Base-by-base conservation (phyloP, 2,329 filamentous ascomycete species). In the Phialophora tarda region DNA sequence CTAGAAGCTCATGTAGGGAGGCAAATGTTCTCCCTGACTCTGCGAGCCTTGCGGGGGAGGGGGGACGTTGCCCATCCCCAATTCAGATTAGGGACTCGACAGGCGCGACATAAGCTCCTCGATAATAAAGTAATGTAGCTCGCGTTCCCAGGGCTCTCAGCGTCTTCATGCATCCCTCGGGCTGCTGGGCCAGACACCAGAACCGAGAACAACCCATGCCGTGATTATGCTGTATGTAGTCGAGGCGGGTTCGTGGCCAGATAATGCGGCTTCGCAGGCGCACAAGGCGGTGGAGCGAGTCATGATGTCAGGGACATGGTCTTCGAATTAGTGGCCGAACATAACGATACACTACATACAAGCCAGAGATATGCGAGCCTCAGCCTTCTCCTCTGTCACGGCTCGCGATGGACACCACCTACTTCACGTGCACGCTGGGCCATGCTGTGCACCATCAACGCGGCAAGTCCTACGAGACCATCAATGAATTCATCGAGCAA, bases 381-480 rank as follows among this genome's bases (percentile, higher is more conserved):
- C n/a, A 8, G 17, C 5, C 17, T n/a, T 44, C 48, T 24, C 8
- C 23, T n/a, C 24, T 1, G 17, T 17, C 53, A 21, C 28, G 30
- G 1, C 12, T 38, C 14, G 28, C 28, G 1, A 69, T 69, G 67
- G 32, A 62, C 14, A 55, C 58, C 1, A 87, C 84, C 65, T 88
- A 88, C 74, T 89, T 89, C 72, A 83, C 83, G 3, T 89, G 86
- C 74, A 88, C 86, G 0, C 79, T 89, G 1, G 86, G 85, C 1
- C 81, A 88, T 73, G 85, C 85, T 11, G 76, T 78, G 0, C 67
- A 69, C 1, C 69, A 82, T 21, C 79, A 77, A 21, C 66, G 73
- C 21, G 59, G 62, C 2, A 68, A 73, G 10, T 72, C 74, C 7
- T 78, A 77, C 32, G 71, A 76, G 2, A 85, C 81, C 0, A 80